These are phyloP conservation scores for Benincasa hispida DNA, from an alignment of 306 rosid species.

Conservation along the genomic window DNA sequence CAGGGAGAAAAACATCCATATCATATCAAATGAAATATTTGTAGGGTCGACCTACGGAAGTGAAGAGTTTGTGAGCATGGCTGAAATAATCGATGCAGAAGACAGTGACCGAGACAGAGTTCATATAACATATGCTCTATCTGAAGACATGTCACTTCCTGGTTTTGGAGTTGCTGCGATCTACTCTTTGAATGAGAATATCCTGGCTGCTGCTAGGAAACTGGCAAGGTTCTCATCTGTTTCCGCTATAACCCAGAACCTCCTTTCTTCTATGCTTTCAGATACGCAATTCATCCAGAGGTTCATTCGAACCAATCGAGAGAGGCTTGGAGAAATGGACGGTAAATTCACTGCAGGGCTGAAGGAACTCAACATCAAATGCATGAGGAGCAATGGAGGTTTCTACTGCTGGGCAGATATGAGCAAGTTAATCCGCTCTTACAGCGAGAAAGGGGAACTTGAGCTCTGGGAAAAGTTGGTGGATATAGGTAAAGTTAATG, in stretches of 20 bases:
- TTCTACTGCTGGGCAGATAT: slow-evolving; percentile 90
- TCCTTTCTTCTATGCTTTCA: slow-evolving; percentile 71
- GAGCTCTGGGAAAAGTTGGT: slow-evolving; percentile 87
- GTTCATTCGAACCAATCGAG: slow-evolving; percentile 33
- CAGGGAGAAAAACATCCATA: slow-evolving; percentile 85
- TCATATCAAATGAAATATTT: slow-evolving; percentile 62
- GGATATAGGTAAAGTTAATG: slow-evolving; percentile 61
- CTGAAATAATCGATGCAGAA: slow-evolving; percentile 60
- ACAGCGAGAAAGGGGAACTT: slow-evolving; percentile 84
- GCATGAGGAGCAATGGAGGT: slow-evolving; percentile 59
- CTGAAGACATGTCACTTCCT: slow-evolving; percentile 72
- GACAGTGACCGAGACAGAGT: slow-evolving; percentile 57
- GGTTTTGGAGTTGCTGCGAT: slow-evolving; percentile 62
- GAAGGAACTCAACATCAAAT: slow-evolving; percentile 63
- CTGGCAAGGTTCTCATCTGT: slow-evolving; percentile 61
- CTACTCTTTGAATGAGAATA: slow-evolving; percentile 56
- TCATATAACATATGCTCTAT: slow-evolving; percentile 62
- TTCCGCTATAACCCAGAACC: slow-evolving; percentile 55
- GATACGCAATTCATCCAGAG: slow-evolving; percentile 45
- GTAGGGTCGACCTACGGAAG: slow-evolving; percentile 40
- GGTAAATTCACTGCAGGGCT: slow-evolving; percentile 45
- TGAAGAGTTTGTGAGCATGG: slow-evolving; percentile 69
- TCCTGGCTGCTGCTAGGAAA: slow-evolving; percentile 51
- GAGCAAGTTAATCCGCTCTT: slow-evolving; percentile 50
- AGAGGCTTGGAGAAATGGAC: slow-evolving; percentile 39